A percentile compares a stretch with the other conserved stretches of the same genome.
Conservation (phyloP, 345 rosid species). For the Hibiscus syriacus region DNA sequence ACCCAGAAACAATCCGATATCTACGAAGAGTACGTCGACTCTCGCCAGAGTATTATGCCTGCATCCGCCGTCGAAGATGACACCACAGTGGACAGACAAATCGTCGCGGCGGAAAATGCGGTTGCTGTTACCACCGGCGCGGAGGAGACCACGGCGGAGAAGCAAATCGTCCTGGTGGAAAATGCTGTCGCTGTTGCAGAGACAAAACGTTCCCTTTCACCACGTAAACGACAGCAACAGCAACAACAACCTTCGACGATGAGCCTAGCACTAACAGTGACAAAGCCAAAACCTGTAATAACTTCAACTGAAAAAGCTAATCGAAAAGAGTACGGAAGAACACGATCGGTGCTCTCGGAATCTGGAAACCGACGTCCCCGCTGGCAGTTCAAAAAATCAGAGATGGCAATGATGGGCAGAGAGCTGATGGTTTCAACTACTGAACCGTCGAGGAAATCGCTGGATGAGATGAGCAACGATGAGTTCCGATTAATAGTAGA, state of each 20-base stretch:
- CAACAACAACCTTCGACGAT: too few relatives aligned
- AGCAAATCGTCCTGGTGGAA: neutral
- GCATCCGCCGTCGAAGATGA: neutral
- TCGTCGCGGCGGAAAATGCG: slow-evolving; percentile 4
- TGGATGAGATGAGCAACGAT: slow-evolving; percentile 26
- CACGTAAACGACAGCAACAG: too few relatives aligned
- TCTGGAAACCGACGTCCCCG: neutral
- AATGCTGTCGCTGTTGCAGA: neutral
- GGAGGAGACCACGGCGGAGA: neutral
- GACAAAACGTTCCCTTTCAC: too few relatives aligned
- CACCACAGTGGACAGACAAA: neutral
- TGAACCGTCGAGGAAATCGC: slow-evolving; percentile 7
- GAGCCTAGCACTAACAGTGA: too few relatives aligned
- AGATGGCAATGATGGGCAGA: neutral
- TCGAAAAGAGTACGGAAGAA: neutral
- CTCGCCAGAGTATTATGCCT: neutral
- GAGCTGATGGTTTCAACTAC: neutral
- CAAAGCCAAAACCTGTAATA: neutral
- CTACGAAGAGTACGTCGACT: slow-evolving; percentile 8
- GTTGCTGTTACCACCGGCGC: neutral
- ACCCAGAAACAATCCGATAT: neutral
- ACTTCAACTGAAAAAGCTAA: neutral
- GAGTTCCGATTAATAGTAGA: slow-evolving; percentile 25
- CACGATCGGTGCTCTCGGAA: neutral
- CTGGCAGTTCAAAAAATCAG: slow-evolving; percentile 7